Evolutionary conservation across 169 alveolate species (phyloP).

Genomic region (Babesia bovis): DNA sequence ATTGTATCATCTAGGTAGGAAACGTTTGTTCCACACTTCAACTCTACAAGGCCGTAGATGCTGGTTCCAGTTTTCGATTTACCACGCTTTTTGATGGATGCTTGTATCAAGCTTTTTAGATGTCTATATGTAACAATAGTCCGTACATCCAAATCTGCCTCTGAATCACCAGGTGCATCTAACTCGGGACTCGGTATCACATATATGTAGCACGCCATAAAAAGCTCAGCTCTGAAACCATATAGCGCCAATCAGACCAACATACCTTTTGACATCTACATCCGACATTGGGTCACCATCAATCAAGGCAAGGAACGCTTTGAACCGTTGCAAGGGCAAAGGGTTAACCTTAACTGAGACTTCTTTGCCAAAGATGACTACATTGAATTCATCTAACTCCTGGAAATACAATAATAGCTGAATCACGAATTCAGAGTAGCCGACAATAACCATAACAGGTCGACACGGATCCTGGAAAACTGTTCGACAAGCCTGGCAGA

Average conservation of each 20-base stretch:
- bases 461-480: constrained; percentile 15
- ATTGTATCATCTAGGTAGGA: constrained; percentile 50
- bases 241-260: not conserved
- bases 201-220: constrained; percentile 29
- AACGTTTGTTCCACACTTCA: constrained; percentile 40
- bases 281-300: constrained; percentile 58
- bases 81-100: not conserved
- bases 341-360: constrained; percentile 21
- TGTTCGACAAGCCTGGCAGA: constrained; percentile 23
- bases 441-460: constrained; percentile 49
- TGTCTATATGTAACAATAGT: constrained; percentile 54
- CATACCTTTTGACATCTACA: constrained; percentile 35
- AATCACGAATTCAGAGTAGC: constrained; percentile 47
- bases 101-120: constrained; percentile 29
- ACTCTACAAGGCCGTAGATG: constrained; percentile 54
- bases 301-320: constrained; percentile 44
- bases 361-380: constrained; percentile 26
- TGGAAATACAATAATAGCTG: constrained; percentile 41
- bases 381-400: constrained; percentile 37
- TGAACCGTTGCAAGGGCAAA: constrained; percentile 30
- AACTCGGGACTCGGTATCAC: constrained; percentile 27
- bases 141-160: constrained; percentile 30
- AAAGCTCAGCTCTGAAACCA: constrained; percentile 30
- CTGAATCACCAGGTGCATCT: constrained; percentile 7
- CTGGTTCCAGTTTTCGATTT: constrained; percentile 4